Evolutionary conservation across 345 rosid genomes (phyloP).

Genomic region (Luvunga scandens): DNA sequence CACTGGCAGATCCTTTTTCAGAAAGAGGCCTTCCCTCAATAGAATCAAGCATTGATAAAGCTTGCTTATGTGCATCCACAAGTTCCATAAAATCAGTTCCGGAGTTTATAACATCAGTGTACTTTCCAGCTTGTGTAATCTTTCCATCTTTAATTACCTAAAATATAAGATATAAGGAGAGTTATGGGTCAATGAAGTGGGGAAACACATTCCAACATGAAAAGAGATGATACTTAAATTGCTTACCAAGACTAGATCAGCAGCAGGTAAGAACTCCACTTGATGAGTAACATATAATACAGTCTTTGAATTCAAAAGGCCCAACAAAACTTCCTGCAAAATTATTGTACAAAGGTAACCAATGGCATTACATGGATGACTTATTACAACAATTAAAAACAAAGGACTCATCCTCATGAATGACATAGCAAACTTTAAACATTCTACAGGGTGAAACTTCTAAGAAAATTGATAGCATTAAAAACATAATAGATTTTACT

Average conservation of each 20-base stretch:
- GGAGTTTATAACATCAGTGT: conserved; percentile 51
- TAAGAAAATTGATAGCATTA: neutral
- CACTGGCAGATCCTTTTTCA: conserved; percentile 13
- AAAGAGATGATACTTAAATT: conserved; percentile 3
- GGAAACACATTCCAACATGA: neutral
- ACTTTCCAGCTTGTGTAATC: conserved; percentile 71
- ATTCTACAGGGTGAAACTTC: neutral
- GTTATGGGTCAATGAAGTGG: neutral
- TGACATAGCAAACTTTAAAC: neutral
- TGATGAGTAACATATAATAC: conserved; percentile 86
- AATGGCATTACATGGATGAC: neutral
- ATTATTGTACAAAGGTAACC: neutral
- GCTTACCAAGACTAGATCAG: conserved; percentile 73
- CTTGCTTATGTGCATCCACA: conserved; percentile 65
- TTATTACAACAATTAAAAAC: neutral
- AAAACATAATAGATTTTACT: conserved; percentile 26
- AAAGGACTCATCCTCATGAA: neutral
- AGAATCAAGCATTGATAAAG: conserved; percentile 49
- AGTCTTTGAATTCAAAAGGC: conserved; percentile 49
- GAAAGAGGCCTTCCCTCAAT: conserved; percentile 25
- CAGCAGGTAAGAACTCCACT: conserved; percentile 75
- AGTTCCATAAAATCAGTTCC: conserved; percentile 50
- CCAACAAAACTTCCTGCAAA: conserved; percentile 60
- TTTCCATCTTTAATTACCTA: conserved; percentile 87
- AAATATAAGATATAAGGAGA: conserved; percentile 2